These are phyloP conservation scores for Phytophthora kernoviae DNA, from an alignment of 352 stramenopile genomes.

Conservation along the genomic window DNA sequence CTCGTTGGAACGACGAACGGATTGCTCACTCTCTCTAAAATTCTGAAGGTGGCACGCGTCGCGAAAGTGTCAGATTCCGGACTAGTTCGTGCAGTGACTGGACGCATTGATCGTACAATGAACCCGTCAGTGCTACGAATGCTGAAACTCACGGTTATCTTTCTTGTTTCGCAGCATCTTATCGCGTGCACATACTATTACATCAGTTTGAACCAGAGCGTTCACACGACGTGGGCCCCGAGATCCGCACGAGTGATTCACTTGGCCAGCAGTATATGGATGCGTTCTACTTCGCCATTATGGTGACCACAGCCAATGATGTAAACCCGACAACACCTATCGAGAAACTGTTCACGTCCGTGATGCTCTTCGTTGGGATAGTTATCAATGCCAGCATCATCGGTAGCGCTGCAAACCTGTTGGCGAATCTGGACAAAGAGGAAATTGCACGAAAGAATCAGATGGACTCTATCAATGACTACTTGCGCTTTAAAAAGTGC, in stretches of 20 bases:
- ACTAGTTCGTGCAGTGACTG: slow-evolving; percentile 51
- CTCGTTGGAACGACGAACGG: slow-evolving; percentile 36
- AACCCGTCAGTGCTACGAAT: slow-evolving; percentile 75
- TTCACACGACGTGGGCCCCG: slow-evolving; percentile 53
- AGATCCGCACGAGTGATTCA: slow-evolving; percentile 27
- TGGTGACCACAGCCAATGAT: slow-evolving; percentile 71
- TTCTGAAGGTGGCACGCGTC: slow-evolving; percentile 62
- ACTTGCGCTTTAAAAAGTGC: slow-evolving; percentile 85
- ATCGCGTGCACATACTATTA: slow-evolving; percentile 79
- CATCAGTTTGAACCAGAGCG: slow-evolving; percentile 46
- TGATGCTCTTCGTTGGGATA: slow-evolving; percentile 81
- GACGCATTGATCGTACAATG: slow-evolving; percentile 65
- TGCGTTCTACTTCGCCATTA: slow-evolving; percentile 68
- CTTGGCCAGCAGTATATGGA: slow-evolving; percentile 59
- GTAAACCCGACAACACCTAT: slow-evolving; percentile 54
- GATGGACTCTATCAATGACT: slow-evolving; percentile 82
- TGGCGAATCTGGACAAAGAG: slow-evolving; percentile 78
- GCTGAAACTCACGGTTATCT: slow-evolving; percentile 69
- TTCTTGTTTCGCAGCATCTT: slow-evolving; percentile 74
- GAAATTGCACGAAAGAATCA: slow-evolving; percentile 79
- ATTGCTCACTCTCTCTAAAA: slow-evolving; percentile 51
- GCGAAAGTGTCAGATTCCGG: slow-evolving; percentile 59
- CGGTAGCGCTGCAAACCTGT: slow-evolving; percentile 71
- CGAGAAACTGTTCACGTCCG: slow-evolving; percentile 64
- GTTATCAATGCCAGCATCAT: slow-evolving; percentile 85